These are phyloP conservation scores for Syzygium aqueum DNA, from an alignment of 345 rosid species.

Conservation along the genomic window DNA sequence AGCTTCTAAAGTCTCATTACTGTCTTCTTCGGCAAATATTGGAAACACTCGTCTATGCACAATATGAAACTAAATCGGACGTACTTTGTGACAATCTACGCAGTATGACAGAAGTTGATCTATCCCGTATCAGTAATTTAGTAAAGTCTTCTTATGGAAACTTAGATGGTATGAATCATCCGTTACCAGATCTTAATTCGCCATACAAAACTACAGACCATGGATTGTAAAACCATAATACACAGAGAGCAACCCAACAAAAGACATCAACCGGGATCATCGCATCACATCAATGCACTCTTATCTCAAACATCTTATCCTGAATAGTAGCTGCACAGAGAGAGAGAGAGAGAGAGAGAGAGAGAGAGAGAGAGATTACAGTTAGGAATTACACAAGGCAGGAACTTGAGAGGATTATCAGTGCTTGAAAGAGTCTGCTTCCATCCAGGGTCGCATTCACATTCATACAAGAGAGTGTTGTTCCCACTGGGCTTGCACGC, in stretches of 20 bases:
- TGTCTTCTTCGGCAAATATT: background rate
- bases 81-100: background rate
- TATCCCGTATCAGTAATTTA: background rate
- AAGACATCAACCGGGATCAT: background rate
- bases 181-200: background rate
- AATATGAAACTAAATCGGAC: background rate
- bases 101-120: background rate
- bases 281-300: background rate
- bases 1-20: background rate
- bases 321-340: background rate
- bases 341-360: background rate
- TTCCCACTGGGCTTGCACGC: slow-evolving; percentile 41
- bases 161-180: background rate
- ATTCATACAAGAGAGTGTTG: slow-evolving; percentile 24
- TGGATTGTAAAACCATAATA: background rate
- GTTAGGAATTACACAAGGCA: slow-evolving; percentile 77
- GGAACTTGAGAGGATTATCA: slow-evolving; percentile 41
- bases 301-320: background rate
- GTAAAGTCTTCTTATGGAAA: background rate
- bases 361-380: slow-evolving; percentile 34
- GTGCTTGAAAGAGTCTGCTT: slow-evolving; percentile 22
- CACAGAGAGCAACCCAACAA: background rate
- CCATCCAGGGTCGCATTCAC: slow-evolving; percentile 77
- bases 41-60: background rate
- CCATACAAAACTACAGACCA: background rate